These are phyloP conservation scores for Hypoxylon perforatum DNA, from an alignment of 495 filamentous ascomycete genomes.

Conservation along the genomic window DNA sequence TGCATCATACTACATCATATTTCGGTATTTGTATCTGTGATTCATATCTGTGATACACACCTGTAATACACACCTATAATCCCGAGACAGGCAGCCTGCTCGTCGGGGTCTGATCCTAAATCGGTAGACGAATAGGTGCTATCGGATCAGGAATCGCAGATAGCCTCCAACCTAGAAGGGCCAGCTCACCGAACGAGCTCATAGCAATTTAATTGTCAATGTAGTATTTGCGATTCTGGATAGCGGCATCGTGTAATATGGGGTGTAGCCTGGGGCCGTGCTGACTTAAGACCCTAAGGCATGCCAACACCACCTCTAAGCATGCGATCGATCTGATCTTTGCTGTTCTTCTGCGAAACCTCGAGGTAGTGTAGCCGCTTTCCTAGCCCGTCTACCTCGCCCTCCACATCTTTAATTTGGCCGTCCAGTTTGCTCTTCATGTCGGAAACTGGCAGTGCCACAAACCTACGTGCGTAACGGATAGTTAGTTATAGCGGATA, in stretches of 20 bases:
- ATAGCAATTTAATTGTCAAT: too few relatives aligned
- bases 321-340: conserved; percentile 89
- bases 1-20: neutral
- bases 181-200: neutral
- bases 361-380: conserved; percentile 96
- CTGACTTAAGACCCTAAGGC: conserved; percentile 37
- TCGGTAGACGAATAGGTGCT: neutral
- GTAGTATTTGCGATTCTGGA: too few relatives aligned
- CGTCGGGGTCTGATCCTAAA: neutral
- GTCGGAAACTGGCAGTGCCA: conserved; percentile 74
- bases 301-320: conserved; percentile 45
- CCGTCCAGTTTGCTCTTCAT: conserved; percentile 79
- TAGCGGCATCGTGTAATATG: too few relatives aligned
- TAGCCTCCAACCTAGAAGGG: neutral
- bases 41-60: neutral
- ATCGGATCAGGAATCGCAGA: neutral
- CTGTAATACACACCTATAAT: too few relatives aligned
- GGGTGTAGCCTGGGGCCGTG: neutral
- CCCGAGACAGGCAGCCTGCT: too few relatives aligned
- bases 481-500: conserved; percentile 19
- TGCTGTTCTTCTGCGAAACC: conserved; percentile 92
- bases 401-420: conserved; percentile 79
- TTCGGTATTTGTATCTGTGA: neutral
- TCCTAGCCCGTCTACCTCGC: conserved; percentile 79
- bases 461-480: conserved; percentile 73